phyloP scores from a whole-genome alignment of 2,329 filamentous ascomycete species.

The Stenocarpella maydis region DNA sequence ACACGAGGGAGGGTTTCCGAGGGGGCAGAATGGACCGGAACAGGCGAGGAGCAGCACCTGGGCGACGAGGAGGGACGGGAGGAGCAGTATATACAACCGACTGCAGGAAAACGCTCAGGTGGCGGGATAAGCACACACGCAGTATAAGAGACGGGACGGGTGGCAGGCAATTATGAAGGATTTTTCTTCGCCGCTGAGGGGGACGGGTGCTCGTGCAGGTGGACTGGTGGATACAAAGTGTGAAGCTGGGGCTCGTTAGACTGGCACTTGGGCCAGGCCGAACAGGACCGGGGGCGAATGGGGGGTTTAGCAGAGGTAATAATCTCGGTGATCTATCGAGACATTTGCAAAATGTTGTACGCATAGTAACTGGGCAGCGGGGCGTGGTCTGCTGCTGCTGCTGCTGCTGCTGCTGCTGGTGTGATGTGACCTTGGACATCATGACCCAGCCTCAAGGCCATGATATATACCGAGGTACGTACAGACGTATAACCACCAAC shows the following conservation, averaged over 20 bases:
- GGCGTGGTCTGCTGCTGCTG: background rate
- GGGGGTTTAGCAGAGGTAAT: constrained; percentile 30
- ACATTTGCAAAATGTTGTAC: constrained; percentile 34
- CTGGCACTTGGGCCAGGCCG: constrained; percentile 27
- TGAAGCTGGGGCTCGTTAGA: constrained; percentile 31
- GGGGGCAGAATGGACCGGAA: too few relatives aligned
- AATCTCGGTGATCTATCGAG: constrained; percentile 25
- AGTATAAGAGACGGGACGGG: background rate
- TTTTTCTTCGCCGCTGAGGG: constrained; percentile 14
- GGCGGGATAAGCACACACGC: background rate
- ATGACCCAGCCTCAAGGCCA: background rate
- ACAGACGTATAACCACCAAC: background rate
- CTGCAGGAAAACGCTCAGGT: background rate
- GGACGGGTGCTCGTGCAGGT: constrained; percentile 21
- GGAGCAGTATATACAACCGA: background rate
- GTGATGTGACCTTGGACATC: constrained; percentile 23
- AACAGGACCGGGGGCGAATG: constrained; percentile 24
- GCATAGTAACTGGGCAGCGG: constrained; percentile 29
- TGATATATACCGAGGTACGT: too few relatives aligned
- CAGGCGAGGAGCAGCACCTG: background rate
- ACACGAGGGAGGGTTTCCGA: background rate
- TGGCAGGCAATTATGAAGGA: constrained; percentile 23
- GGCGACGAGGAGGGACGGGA: background rate
- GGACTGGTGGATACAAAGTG: constrained; percentile 27
- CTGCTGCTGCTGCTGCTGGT: background rate